Conservation (phyloP, 306 rosid species). For the Cercis canadensis region DNA sequence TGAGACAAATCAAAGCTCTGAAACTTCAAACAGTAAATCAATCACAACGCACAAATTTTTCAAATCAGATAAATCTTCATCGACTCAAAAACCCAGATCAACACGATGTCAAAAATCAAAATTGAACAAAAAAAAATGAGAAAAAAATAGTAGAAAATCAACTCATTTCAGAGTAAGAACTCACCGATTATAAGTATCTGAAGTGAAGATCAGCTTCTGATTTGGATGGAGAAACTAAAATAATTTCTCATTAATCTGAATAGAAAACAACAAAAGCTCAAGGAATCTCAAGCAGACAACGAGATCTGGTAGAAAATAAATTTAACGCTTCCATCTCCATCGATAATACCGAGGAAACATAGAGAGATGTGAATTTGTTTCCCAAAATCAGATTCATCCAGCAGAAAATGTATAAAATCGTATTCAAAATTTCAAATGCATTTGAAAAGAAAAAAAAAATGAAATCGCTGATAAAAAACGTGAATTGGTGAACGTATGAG, state of each 20-base stretch:
- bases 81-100: not conserved
- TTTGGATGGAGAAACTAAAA: conserved; percentile 27
- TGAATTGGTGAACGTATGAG: too few relatives aligned
- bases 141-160: not conserved
- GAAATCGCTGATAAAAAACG: too few relatives aligned
- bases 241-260: conserved; percentile 34
- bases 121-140: too few relatives aligned
- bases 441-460: too few relatives aligned
- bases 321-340: conserved; percentile 58
- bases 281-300: conserved; percentile 17
- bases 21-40: not conserved
- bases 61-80: not conserved
- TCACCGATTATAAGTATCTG: conserved; percentile 48
- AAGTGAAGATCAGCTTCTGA: conserved; percentile 45
- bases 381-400: too few relatives aligned
- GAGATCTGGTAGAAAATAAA: conserved; percentile 29
- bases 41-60: not conserved
- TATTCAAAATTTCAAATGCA: too few relatives aligned
- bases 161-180: conserved; percentile 20
- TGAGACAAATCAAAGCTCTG: not conserved
- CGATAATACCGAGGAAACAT: conserved; percentile 53
- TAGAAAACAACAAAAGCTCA: not conserved
- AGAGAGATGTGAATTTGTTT: too few relatives aligned
- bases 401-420: too few relatives aligned
- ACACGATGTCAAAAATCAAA: too few relatives aligned